A percentile compares a stretch with the other conserved stretches of the same genome.
Evolutionary conservation across 371 early-diverging fungal species (phyloP).

Genomic region (Saksenaea vasiformis): DNA sequence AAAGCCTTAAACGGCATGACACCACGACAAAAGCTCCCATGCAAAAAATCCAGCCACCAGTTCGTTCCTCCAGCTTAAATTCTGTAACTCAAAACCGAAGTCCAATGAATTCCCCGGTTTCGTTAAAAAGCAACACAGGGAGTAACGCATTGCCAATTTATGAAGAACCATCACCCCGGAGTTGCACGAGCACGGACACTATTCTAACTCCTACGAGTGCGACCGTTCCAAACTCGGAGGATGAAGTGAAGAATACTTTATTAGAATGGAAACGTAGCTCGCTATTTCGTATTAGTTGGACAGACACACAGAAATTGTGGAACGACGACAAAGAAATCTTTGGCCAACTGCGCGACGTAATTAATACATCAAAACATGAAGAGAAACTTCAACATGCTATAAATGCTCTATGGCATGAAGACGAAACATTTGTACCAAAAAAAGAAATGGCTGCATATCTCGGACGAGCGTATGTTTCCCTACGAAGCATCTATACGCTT

Average conservation of each 20-base stretch:
- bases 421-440: conserved; percentile 19
- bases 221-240: neutral
- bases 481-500: neutral
- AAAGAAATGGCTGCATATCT: conserved; percentile 34
- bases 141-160: neutral
- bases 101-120: neutral
- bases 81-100: neutral
- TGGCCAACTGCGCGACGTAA: conserved; percentile 18
- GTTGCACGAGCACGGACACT: neutral
- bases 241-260: conserved; percentile 17
- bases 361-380: neutral
- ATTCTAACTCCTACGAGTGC: neutral
- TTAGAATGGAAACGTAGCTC: conserved; percentile 37
- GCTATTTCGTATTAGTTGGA: conserved; percentile 19
- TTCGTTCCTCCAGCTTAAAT: conserved; percentile 17
- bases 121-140: neutral
- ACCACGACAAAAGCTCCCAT: conserved; percentile 2
- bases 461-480: conserved; percentile 27
- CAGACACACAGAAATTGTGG: conserved; percentile 11
- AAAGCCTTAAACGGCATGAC: conserved; percentile 1
- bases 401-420: conserved; percentile 27
- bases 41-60: conserved; percentile 10
- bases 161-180: conserved; percentile 8
- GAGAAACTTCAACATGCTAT: conserved; percentile 14
- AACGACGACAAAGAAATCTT: conserved; percentile 14